These are phyloP conservation scores for Naganishia cerealis DNA, from an alignment of 1,284 basidiomycete genomes.

Conservation along the genomic window DNA sequence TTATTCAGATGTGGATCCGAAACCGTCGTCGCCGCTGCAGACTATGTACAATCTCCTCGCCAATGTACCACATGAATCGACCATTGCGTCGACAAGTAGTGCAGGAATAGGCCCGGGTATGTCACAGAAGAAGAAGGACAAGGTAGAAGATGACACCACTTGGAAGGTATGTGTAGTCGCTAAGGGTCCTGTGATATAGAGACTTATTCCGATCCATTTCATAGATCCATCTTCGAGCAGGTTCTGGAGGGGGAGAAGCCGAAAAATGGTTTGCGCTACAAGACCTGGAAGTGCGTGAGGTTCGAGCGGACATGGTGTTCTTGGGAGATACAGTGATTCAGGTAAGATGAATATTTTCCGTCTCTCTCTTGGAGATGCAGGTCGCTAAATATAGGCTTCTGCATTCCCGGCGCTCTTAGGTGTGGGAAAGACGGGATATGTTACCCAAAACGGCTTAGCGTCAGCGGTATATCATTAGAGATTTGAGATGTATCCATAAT, in stretches of 20 bases:
- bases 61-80: conserved; percentile 86
- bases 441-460: conserved; percentile 9
- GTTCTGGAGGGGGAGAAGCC: conserved; percentile 70
- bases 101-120: conserved; percentile 37
- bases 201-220: conserved; percentile 60
- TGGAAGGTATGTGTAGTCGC: conserved; percentile 28
- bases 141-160: conserved; percentile 45
- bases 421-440: conserved; percentile 28
- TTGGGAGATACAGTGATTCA: conserved; percentile 93
- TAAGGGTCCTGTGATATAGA: background rate
- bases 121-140: conserved; percentile 49
- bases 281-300: conserved; percentile 93
- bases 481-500: background rate
- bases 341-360: conserved; percentile 56
- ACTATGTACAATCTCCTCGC: conserved; percentile 90
- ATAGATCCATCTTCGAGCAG: conserved; percentile 82
- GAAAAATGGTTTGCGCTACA: conserved; percentile 98
- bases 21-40: conserved; percentile 59
- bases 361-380: background rate
- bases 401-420: conserved; percentile 2
- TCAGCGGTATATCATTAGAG: background rate
- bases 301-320: conserved; percentile 95
- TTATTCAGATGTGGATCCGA: conserved; percentile 70
- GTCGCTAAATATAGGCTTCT: background rate
- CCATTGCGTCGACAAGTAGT: conserved; percentile 81